Evolutionary conservation across 805 yeast genomes (phyloP), one percentile per base, ranked within the genome.

Genomic region (Metschnikowia noctiluminum): DNA sequence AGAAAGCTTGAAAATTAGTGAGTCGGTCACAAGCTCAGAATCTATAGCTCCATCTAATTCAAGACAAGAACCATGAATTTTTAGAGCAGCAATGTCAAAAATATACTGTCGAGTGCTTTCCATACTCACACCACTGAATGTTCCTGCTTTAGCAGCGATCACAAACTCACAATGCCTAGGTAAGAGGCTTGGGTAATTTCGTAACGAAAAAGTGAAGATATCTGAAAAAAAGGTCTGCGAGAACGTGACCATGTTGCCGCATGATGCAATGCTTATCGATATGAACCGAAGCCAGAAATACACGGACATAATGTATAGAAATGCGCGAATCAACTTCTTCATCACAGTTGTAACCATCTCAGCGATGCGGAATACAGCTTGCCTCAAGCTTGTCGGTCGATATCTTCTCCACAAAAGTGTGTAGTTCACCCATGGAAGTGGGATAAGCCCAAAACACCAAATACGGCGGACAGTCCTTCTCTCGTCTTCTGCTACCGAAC

Each of bases 191-290:
- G 45, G 44, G 42, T 55, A 48, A 50, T 64, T 54, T 15, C 62
- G 51, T 13, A 64, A 42, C 3, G 62, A 38, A 49, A 52, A 70
- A 6, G 73, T 65, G 45, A 61, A 35, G n/a, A 62, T 51, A 46
- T 70, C 73, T 27, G 49, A 38, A 31, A 65, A 49, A 39, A 62
- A 63, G 40, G 61, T 63, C 15, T 55, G 53, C n/a, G 70, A 60
- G 44, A 59, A 68, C 2, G 73, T 65, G 14, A 62, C 56, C 38
- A 62, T 51, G 46, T 65, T 62, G 27, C 68, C 64, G 40, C 59
- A 62, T 34, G 58, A 49, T 38, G 62, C 55, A 16, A 68, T 50
- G 21, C 54, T 38, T 42, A 48, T 48, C 28, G 61, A 36, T 9
- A 62, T 42, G n/a, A 56, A 46, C 28, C 58, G 62, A 28, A 62